Base-by-base conservation (phyloP, 2,329 filamentous ascomycete genomes). In the Fusarium robinianum region DNA sequence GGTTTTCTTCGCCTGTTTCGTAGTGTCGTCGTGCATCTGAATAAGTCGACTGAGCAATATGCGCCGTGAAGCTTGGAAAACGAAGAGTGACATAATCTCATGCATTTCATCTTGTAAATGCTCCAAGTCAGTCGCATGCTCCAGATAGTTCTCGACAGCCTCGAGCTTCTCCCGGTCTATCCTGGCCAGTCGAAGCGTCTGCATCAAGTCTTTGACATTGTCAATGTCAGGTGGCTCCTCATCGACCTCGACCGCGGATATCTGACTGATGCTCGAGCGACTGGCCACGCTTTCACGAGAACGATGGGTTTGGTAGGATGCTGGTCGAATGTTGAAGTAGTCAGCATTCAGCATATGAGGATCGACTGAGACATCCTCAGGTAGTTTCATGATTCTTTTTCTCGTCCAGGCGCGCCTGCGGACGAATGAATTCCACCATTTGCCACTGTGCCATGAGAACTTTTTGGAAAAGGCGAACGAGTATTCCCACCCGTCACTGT, bases 391-490 rank as follows among this genome's bases (percentile, higher is more conserved):
- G 38, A 87, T 78, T 22, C 94, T 78, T 66, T 88, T 87, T 29
- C 94, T 78, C 41, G 92, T 82, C 94, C 94, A 99, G 15, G 89
- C 83, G 50, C 94, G 80, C 56, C 94, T 77, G 23, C 94, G 79
- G n/a, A 96, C 94, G 63, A 92, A 99, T 2, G 90, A 95, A 66
- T 91, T 92, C 69, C 90, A 96, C 91, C 92, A 97, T 17, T 83
- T 86, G 12, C 88, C 87, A 3, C 85, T 85, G 67, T 99, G 94
- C 94, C 94, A 99, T 3, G 83, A 81, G 55, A 87, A 90, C 27
- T 71, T 75, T 48, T 78, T 81, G 53, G 75, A 74, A 64, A 97
- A 99, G 55, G 88, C 85, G 65, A 96, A 90, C 11, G 89, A 94
- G 69, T 99, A 99, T 65, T 95, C 87, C 94, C 94, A 99, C 4